Conservation (phyloP, 2,329 filamentous ascomycete species). For the Sarocladium kiliense region DNA sequence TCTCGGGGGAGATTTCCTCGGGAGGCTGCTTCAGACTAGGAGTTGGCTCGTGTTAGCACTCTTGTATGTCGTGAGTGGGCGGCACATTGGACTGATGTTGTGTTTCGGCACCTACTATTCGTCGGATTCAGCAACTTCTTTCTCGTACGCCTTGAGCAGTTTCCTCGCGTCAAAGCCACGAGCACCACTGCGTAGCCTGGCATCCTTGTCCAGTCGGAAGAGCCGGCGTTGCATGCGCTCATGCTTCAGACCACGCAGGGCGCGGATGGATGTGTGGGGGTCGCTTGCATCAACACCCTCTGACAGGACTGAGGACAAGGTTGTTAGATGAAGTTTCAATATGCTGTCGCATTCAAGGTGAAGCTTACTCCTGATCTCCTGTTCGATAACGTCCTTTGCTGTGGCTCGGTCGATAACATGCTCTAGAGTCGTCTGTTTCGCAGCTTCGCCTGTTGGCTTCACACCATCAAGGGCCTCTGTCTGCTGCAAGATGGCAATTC, state of each 20-base stretch:
- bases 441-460: slow-evolving; percentile 19
- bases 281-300: slow-evolving; percentile 54
- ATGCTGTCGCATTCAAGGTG: too few relatives aligned
- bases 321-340: not conserved
- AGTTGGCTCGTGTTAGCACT: not conserved
- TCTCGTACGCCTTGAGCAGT: slow-evolving; percentile 63
- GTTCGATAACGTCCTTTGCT: slow-evolving; percentile 49
- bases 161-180: slow-evolving; percentile 74
- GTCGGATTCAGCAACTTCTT: slow-evolving; percentile 54
- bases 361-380: slow-evolving; percentile 52
- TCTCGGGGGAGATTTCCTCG: slow-evolving; percentile 50
- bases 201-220: slow-evolving; percentile 68
- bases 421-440: slow-evolving; percentile 49
- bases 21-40: slow-evolving; percentile 42
- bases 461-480: slow-evolving; percentile 28
- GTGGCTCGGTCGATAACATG: slow-evolving; percentile 61
- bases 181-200: slow-evolving; percentile 67
- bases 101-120: slow-evolving; percentile 35
- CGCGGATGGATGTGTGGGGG: slow-evolving; percentile 51
- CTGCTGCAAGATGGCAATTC: slow-evolving; percentile 66
- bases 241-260: slow-evolving; percentile 57
- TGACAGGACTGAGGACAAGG: slow-evolving; percentile 41
- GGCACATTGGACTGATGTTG: not conserved
- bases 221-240: slow-evolving; percentile 57
- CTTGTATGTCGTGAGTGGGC: not conserved